A percentile compares a stretch with the other conserved stretches of the same genome.
Evolutionary conservation across 73 alveolate genomes (phyloP).

Genomic region (Tetrahymena thermophila): DNA sequence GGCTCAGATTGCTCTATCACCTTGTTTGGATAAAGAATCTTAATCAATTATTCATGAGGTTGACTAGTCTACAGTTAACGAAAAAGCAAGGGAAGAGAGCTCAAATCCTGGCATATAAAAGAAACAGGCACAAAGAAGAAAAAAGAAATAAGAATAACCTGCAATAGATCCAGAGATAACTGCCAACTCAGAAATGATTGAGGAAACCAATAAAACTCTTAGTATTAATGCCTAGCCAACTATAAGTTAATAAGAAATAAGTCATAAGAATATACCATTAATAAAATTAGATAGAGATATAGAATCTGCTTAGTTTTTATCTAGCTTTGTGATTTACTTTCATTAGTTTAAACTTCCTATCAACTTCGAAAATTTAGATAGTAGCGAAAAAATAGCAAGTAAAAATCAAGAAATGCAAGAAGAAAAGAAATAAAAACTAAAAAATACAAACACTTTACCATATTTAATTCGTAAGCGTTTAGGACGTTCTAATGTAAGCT

Average conservation of each 20-base stretch:
- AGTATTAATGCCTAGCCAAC: background rate
- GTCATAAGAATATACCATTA: background rate
- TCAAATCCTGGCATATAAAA: background rate
- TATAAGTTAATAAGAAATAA: background rate
- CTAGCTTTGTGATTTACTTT: background rate
- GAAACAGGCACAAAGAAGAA: background rate
- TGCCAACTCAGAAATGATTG: background rate
- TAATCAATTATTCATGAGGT: background rate
- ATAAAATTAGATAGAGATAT: background rate
- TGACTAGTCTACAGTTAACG: background rate
- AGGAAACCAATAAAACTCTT: background rate
- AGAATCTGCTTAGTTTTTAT: background rate
- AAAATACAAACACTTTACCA: background rate
- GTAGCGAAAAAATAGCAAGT: background rate
- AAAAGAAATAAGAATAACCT: background rate
- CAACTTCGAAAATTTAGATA: background rate
- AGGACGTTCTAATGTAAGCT: background rate
- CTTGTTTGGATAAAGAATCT: background rate
- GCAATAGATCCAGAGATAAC: background rate
- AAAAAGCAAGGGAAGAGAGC: background rate
- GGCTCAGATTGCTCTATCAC: background rate
- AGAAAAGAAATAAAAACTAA: background rate
- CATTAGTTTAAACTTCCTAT: background rate
- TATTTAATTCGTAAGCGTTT: background rate
- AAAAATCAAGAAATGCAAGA: background rate